phyloP scores from a whole-genome alignment of 1,284 basidiomycete species.

The Calocybe gambosa region DNA sequence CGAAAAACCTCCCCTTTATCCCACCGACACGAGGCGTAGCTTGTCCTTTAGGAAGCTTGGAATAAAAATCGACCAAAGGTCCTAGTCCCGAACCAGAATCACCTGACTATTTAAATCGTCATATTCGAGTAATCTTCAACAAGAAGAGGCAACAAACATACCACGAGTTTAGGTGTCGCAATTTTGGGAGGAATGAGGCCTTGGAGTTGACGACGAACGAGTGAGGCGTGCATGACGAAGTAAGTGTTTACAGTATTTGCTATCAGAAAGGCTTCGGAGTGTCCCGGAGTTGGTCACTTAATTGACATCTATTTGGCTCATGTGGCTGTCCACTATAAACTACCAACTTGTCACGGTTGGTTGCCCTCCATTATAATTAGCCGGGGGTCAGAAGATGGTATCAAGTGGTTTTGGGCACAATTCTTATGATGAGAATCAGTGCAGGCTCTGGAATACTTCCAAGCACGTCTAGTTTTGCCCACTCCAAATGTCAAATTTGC shows the following conservation, averaged over 20 bases:
- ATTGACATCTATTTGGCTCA: conserved; percentile 12
- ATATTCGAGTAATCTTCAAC: not conserved
- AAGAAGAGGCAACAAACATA: conserved; percentile 33
- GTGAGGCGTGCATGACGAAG: conserved; percentile 70
- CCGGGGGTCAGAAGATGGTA: not conserved
- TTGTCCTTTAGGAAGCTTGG: conserved; percentile 80
- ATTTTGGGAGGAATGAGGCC: conserved; percentile 92
- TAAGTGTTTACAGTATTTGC: no score
- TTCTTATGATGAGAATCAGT: not conserved
- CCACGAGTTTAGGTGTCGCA: conserved; percentile 83
- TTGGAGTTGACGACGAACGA: conserved; percentile 75
- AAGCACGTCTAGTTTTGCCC: not conserved
- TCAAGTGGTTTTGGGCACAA: not conserved
- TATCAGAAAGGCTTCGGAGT: conserved; percentile 26
- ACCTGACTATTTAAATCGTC: conserved; percentile 51
- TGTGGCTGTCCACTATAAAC: no score
- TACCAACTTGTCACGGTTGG: no score
- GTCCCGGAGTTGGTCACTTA: conserved; percentile 22
- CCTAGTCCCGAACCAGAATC: conserved; percentile 77
- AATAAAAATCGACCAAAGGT: conserved; percentile 91
- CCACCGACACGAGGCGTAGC: conserved; percentile 61
- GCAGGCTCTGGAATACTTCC: not conserved
- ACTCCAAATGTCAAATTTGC: not conserved
- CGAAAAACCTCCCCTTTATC: conserved; percentile 76
- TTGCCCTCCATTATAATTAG: not conserved